These are phyloP conservation scores for Cordyceps javanica DNA, from an alignment of 2,329 filamentous ascomycete genomes.

Conservation along the genomic window DNA sequence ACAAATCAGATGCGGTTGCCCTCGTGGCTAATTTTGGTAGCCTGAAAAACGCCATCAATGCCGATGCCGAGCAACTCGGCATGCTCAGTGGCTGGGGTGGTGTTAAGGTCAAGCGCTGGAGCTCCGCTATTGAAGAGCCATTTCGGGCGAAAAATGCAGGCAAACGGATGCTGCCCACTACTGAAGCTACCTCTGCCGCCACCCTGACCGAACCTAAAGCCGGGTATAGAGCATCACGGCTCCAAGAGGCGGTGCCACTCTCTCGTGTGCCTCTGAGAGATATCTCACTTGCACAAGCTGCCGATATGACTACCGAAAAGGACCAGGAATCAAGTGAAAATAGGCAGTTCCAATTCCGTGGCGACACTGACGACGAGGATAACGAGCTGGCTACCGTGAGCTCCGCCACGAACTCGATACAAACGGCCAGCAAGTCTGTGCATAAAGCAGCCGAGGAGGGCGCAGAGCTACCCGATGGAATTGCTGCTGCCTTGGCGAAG, in stretches of 20 bases:
- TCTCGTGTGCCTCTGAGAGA: slow-evolving; percentile 36
- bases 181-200: slow-evolving; percentile 7
- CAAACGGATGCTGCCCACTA: slow-evolving; percentile 33
- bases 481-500: slow-evolving; percentile 56
- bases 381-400: slow-evolving; percentile 46
- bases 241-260: slow-evolving; percentile 35
- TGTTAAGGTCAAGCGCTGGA: slow-evolving; percentile 89
- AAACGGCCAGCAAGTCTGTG: neutral
- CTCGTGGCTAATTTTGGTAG: slow-evolving; percentile 91
- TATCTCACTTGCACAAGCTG: slow-evolving; percentile 22
- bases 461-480: slow-evolving; percentile 47
- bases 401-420: slow-evolving; percentile 35
- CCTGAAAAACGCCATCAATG: slow-evolving; percentile 79
- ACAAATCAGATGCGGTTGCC: slow-evolving; percentile 89
- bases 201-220: slow-evolving; percentile 4
- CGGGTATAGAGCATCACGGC: slow-evolving; percentile 20
- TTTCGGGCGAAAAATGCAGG: slow-evolving; percentile 70
- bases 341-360: slow-evolving; percentile 33
- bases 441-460: slow-evolving; percentile 19
- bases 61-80: slow-evolving; percentile 75
- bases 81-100: slow-evolving; percentile 90
- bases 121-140: slow-evolving; percentile 71
- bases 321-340: slow-evolving; percentile 11
- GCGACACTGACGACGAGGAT: slow-evolving; percentile 38
- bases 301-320: neutral